Base-by-base conservation (phyloP, 2,329 filamentous ascomycete species). In the Clonostachys solani region DNA sequence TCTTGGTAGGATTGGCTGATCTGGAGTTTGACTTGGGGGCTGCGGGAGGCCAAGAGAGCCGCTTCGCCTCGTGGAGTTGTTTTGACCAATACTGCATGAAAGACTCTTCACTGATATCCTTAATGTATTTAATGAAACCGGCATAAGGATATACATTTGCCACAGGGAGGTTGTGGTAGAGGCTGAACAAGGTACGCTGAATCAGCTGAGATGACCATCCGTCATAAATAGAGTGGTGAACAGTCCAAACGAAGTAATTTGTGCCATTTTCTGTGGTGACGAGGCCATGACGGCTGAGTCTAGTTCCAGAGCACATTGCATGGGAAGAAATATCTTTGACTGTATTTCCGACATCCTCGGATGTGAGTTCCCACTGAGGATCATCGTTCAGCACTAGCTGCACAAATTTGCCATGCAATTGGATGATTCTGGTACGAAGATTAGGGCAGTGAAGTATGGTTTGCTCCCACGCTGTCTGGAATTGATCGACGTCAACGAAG, bases 381-480 rank as follows among this genome's bases (percentile, higher is more conserved):
- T 38, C 33, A 5, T 38, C 19, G 16, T 37, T 37, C 8, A 47
- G 12, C 7, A 43, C 17, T 12, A 43, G 33, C 41, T 47, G 46
- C 16, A 41, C 16, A 13, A 34, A 38, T 8, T 42, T 47, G 17
- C 44, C 35, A 0, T 18, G 5, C 6, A 40, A 35, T 10, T 29
- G 23, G 36, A 53, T 35, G 19, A 53, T 48, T 10, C 51, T 44
- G 3, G 49, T 51, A 8, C 51, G 47, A 13, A 52, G 38, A 29
- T 50, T 52, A n/a, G 42, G 40, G 23, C 48, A 49, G 3, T 15
- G 18, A 13, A 40, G n/a, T 4, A 52, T 46, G 16, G 47, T 47
- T 12, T 12, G 10, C 12, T 54, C 50, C 63, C 62, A 66, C 5
- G 63, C 60, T 1, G 50, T 43, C 46, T 59, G 57, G 53, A 65